These are phyloP conservation scores for Oryza nivara DNA, from an alignment of 176 grass and related monocot genomes.

Conservation along the genomic window DNA sequence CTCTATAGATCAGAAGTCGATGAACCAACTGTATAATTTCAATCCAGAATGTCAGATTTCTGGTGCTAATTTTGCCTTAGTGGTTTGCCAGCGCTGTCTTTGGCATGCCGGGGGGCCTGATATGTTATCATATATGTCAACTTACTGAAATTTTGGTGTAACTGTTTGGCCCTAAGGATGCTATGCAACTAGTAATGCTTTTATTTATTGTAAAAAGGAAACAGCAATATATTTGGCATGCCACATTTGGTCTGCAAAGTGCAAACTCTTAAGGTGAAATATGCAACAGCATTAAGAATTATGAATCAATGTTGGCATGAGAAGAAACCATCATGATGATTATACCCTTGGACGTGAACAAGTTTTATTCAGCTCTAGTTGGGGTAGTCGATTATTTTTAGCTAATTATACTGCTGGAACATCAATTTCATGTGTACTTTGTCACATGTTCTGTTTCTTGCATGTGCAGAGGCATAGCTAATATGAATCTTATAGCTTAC, in stretches of 20 bases:
- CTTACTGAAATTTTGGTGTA: slow-evolving; percentile 9
- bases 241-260: not conserved
- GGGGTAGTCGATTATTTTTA: not conserved
- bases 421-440: not conserved
- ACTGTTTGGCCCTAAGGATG: not conserved
- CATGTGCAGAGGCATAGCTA: not conserved
- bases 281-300: not conserved
- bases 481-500: slow-evolving; percentile 3
- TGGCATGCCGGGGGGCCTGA: not conserved
- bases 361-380: not conserved
- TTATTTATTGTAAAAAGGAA: not conserved
- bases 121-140: not conserved
- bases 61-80: not conserved
- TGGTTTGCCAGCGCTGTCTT: not conserved
- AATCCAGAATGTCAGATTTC: not conserved
- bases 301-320: not conserved
- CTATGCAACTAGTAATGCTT: not conserved
- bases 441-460: not conserved
- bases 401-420: not conserved
- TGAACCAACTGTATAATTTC: slow-evolving; percentile 6
- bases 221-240: not conserved
- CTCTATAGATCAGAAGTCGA: not conserved
- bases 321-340: not conserved
- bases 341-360: not conserved
- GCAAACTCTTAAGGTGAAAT: not conserved